A percentile compares a stretch with the other conserved stretches of the same genome.
phyloP scores from a whole-genome alignment of 2,329 filamentous ascomycete genomes.

The Pseudogymnoascus sp. region DNA sequence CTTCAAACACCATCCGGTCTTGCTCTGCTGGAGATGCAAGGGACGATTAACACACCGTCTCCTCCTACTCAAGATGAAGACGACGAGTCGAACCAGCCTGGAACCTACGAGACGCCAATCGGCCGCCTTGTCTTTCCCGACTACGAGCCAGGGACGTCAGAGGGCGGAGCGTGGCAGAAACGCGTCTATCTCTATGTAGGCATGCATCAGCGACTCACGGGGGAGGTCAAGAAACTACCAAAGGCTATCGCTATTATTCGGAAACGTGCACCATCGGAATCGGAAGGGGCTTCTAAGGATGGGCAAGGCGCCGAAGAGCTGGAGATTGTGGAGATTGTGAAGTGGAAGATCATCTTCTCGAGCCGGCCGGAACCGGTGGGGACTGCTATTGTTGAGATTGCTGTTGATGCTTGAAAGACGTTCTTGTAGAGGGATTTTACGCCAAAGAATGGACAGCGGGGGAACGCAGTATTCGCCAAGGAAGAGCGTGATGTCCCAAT shows the following conservation, averaged over 20 bases:
- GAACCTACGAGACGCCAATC: slow-evolving; percentile 42
- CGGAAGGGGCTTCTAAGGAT: slow-evolving; percentile 10
- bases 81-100: slow-evolving; percentile 25
- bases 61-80: slow-evolving; percentile 24
- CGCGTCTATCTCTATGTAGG: slow-evolving; percentile 82
- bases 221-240: slow-evolving; percentile 80
- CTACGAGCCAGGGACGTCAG: slow-evolving; percentile 47
- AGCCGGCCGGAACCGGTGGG: slow-evolving; percentile 78
- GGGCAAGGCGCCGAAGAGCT: slow-evolving; percentile 43
- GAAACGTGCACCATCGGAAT: slow-evolving; percentile 32
- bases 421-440: neutral
- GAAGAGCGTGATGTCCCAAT: neutral
- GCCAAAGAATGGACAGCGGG: neutral
- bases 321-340: slow-evolving; percentile 81
- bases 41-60: slow-evolving; percentile 68
- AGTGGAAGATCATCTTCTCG: slow-evolving; percentile 79
- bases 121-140: slow-evolving; percentile 73
- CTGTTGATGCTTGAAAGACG: neutral
- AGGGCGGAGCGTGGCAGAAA: slow-evolving; percentile 76
- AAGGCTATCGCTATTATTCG: slow-evolving; percentile 73
- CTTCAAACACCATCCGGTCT: slow-evolving; percentile 84
- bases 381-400: neutral
- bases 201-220: slow-evolving; percentile 77
- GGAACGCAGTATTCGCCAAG: neutral
- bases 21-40: slow-evolving; percentile 86